Conservation (phyloP, 306 rosid species). For the Arachis hypogaea region DNA sequence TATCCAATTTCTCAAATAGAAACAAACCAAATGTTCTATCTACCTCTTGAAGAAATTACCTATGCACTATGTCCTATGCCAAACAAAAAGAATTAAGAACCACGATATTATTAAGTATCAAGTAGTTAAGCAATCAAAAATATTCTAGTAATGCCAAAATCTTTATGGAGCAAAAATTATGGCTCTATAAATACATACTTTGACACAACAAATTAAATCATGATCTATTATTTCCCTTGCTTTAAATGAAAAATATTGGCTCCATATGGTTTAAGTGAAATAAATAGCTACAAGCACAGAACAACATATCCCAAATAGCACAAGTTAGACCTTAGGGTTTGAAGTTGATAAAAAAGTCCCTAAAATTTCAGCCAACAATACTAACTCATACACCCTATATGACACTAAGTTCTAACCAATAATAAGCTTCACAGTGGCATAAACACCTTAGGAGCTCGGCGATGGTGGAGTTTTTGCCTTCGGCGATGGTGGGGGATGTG, state of each 20-base stretch:
- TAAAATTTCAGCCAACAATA: neutral
- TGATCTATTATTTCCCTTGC: too few relatives aligned
- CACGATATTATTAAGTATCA: neutral
- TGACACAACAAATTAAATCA: too few relatives aligned
- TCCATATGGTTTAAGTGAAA: too few relatives aligned
- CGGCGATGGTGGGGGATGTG: too few relatives aligned
- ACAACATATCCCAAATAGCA: neutral
- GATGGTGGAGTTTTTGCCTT: too few relatives aligned
- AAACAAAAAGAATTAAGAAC: conserved; percentile 6
- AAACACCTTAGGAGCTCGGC: neutral
- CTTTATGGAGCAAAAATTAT: too few relatives aligned
- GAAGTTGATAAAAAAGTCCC: neutral
- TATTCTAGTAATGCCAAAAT: neutral
- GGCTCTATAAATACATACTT: too few relatives aligned
- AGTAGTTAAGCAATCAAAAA: neutral
- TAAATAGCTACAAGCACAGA: neutral
- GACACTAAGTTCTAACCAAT: neutral
- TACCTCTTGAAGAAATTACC: conserved; percentile 5
- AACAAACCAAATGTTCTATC: neutral
- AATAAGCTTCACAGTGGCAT: neutral
- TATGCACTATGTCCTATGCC: neutral
- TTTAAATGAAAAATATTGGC: too few relatives aligned
- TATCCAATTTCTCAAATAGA: too few relatives aligned
- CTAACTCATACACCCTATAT: neutral
- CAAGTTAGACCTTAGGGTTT: neutral